These are phyloP conservation scores for Solanum clarkiae DNA, from an alignment of 257 asterid species.

Conservation along the genomic window DNA sequence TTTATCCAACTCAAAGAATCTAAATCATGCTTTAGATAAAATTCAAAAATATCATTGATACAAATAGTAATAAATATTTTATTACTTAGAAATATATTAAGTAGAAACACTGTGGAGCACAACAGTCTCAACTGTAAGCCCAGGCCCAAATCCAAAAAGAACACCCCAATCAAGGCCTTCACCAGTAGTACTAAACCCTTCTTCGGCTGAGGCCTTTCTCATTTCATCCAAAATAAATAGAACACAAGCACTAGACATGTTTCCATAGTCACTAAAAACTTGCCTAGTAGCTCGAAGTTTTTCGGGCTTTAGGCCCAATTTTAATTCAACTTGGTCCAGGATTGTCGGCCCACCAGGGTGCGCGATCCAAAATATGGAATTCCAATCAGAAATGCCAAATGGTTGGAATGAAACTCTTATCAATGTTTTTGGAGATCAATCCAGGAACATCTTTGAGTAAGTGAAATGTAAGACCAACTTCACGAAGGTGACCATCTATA, in stretches of 20 bases:
- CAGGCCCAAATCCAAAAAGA: not conserved
- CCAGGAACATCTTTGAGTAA: conserved; percentile 42
- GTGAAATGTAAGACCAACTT: conserved; percentile 52
- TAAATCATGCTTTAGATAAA: too few species aligned
- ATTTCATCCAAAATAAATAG: conserved; percentile 6
- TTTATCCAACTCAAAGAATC: too few species aligned
- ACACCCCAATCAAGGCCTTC: conserved; percentile 10
- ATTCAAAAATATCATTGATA: too few species aligned
- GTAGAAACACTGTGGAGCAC: not conserved
- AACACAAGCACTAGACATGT: not conserved
- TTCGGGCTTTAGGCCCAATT: not conserved
- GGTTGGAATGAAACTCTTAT: conserved; percentile 41
- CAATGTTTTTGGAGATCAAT: conserved; percentile 39
- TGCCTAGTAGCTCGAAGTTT: not conserved
- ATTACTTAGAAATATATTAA: too few species aligned
- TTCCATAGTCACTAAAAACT: not conserved
- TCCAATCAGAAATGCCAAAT: conserved; percentile 48
- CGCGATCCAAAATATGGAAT: conserved; percentile 55
- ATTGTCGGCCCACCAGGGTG: too few species aligned
- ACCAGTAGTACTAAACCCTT: not conserved
- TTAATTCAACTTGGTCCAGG: conserved; percentile 9
- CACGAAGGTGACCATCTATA: conserved; percentile 45
- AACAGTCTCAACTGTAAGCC: not conserved
- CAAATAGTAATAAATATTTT: too few species aligned
- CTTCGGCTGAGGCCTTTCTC: not conserved